Evolutionary conservation across 805 yeast genomes (phyloP).

Genomic region (Jamesozyma rosinii): DNA sequence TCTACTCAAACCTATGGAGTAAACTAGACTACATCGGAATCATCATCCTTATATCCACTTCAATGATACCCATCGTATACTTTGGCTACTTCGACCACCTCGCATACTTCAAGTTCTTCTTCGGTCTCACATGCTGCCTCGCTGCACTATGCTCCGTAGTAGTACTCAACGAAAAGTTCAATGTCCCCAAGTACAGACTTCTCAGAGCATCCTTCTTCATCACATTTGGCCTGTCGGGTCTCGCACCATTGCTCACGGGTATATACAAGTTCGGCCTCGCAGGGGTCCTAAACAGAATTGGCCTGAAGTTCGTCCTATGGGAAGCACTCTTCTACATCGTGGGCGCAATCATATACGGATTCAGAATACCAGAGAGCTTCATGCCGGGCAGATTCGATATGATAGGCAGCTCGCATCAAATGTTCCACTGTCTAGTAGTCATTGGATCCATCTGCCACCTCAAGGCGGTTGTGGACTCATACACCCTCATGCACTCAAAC

Average conservation of each 20-base stretch:
- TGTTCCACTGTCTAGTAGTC: constrained; percentile 72
- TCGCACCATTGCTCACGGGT: constrained; percentile 58
- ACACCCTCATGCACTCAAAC: constrained; percentile 30
- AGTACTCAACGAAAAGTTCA: constrained; percentile 58
- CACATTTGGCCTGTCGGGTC: constrained; percentile 65
- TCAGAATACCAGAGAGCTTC: constrained; percentile 62
- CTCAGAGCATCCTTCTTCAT: constrained; percentile 72
- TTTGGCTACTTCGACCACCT: constrained; percentile 36
- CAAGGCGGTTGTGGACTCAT: constrained; percentile 53
- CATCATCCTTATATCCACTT: constrained; percentile 55
- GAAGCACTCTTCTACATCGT: constrained; percentile 68
- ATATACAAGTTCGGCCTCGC: constrained; percentile 39
- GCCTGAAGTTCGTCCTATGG: constrained; percentile 48
- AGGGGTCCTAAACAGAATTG: constrained; percentile 44
- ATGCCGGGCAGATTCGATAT: constrained; percentile 57
- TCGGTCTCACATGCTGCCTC: constrained; percentile 39
- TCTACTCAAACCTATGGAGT: constrained; percentile 49
- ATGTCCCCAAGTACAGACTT: constrained; percentile 59
- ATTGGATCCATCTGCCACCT: constrained; percentile 70
- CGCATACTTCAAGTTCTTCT: constrained; percentile 22
- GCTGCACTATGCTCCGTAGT: constrained; percentile 56
- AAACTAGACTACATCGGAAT: constrained; percentile 72
- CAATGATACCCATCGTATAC: constrained; percentile 44
- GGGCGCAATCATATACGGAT: constrained; percentile 76
- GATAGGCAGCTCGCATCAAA: constrained; percentile 75